phyloP scores from a whole-genome alignment of 352 stramenopile genomes.

The Pythium dissotocum region DNA sequence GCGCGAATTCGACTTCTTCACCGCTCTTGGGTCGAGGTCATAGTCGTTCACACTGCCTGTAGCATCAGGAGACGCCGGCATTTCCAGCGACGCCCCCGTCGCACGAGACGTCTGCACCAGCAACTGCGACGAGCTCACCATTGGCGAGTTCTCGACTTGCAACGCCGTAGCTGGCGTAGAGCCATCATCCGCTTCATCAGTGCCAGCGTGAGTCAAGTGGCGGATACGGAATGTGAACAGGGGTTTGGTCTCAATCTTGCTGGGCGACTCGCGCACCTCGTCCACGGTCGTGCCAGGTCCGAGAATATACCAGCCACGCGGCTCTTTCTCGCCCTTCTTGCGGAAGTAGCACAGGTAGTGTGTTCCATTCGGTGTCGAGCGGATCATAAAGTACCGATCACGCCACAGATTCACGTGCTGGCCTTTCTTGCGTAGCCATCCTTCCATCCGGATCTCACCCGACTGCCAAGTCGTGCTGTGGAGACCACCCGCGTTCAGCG shows the following conservation, averaged over 20 bases:
- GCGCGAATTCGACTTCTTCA: conserved; percentile 53
- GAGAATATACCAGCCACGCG: conserved; percentile 78
- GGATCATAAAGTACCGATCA: conserved; percentile 88
- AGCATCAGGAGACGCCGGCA: conserved; percentile 31
- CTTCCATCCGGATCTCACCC: conserved; percentile 85
- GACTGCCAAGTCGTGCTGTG: conserved; percentile 22
- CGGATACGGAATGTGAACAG: conserved; percentile 85
- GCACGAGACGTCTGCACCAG: conserved; percentile 27
- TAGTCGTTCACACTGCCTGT: conserved; percentile 31
- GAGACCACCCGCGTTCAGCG: conserved; percentile 8
- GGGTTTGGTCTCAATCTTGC: conserved; percentile 87
- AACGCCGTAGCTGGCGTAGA: conserved; percentile 11
- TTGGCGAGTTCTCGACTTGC: conserved; percentile 33
- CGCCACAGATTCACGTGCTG: conserved; percentile 87
- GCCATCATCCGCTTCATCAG: conserved; percentile 52
- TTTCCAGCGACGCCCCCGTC: conserved; percentile 16
- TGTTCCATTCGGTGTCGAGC: conserved; percentile 72
- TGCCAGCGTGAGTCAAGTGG: conserved; percentile 52
- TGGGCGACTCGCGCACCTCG: conserved; percentile 81
- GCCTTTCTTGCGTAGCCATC: conserved; percentile 84
- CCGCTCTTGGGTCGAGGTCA: conserved; percentile 47
- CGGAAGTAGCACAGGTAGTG: conserved; percentile 85
- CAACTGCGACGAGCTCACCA: conserved; percentile 25
- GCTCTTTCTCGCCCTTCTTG: conserved; percentile 84
- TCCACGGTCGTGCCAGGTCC: conserved; percentile 80